These are phyloP conservation scores for Alternaria metachromatica DNA, from an alignment of 2,329 filamentous ascomycete species.

Conservation along the genomic window DNA sequence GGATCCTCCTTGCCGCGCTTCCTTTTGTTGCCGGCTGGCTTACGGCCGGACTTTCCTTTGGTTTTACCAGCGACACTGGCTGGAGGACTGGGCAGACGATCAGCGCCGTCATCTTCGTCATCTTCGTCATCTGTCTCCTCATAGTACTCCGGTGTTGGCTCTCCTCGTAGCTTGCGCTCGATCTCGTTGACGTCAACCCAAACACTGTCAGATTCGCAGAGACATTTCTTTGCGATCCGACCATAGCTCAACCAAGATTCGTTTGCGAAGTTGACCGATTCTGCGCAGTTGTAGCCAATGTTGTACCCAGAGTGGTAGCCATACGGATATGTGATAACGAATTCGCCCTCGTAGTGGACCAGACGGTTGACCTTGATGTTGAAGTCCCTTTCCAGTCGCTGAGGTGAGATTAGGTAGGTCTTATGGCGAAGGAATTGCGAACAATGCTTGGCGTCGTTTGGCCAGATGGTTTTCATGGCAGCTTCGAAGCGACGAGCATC, in stretches of 20 bases:
- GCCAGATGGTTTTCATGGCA: slow-evolving; percentile 96
- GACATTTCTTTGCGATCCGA: slow-evolving; percentile 93
- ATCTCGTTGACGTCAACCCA: slow-evolving; percentile 98
- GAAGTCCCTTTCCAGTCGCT: slow-evolving; percentile 83
- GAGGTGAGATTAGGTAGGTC: slow-evolving; percentile 93
- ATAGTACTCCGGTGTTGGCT: slow-evolving; percentile 79
- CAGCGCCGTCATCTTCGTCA: slow-evolving; percentile 63
- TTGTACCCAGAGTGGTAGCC: slow-evolving; percentile 99
- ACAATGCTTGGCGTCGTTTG: slow-evolving; percentile 91
- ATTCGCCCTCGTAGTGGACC: slow-evolving; percentile 95
- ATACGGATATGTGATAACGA: slow-evolving; percentile 97
- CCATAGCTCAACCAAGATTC: slow-evolving; percentile 96
- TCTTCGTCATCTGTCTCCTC: slow-evolving; percentile 78
- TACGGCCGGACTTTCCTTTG: slow-evolving; percentile 71
- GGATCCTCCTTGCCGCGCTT: slow-evolving; percentile 55
- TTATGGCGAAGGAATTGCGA: slow-evolving; percentile 97
- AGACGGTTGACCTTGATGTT: slow-evolving; percentile 96
- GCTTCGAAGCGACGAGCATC: slow-evolving; percentile 92
- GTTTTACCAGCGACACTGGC: slow-evolving; percentile 74
- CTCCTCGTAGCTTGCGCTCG: slow-evolving; percentile 89
- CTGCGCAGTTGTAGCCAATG: slow-evolving; percentile 96
- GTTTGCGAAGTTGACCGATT: slow-evolving; percentile 97
- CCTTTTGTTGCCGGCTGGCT: slow-evolving; percentile 69
- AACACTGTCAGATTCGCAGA: slow-evolving; percentile 96
- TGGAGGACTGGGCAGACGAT: slow-evolving; percentile 77